Evolutionary conservation across 768 basidiomycete species (phyloP), one percentile per base, ranked within the genome.

Genomic region (Mycena floridula): DNA sequence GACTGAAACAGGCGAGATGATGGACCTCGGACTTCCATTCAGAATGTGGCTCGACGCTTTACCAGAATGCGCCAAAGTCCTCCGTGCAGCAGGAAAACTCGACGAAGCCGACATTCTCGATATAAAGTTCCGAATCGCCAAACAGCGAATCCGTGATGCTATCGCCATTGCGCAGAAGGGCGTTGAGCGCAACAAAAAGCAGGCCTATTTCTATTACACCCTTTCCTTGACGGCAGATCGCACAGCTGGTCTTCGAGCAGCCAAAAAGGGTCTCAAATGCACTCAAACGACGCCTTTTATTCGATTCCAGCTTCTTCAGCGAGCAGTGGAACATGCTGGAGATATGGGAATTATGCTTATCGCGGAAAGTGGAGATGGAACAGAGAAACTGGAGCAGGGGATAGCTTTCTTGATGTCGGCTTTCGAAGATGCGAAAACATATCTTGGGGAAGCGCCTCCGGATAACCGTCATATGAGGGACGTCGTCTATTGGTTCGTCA

Each of bases 251-350:
- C 63, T 85, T 21, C 71, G 77, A 7, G 77, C 72, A 1, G 75
- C 79, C 48, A 83, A 84, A 67, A 78, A 84, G 54, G 82, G 82
- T 1, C 49, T 84, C 52, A 81, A 78, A 54, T 74, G 77, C 63
- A 69, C 68, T 47, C 56, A 65, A 13, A 70, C 67, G 12, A 72
- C 79, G 12, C 70, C 75, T 3, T 85, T 82, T 47, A 58, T 85
- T 5, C 70, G 69, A 35, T 73, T 70, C 45, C 72, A 72, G 55
- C 58, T 84, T 55, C 67, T 79, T 61, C 76, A 79, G 50, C 73
- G 82, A n/a, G 76, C 80, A 0, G 72, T 80, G 3, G 74, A 76
- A 51, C 77, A 79, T 50, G 79, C 82, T 1, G 74, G 73, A 1
- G 69, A 77, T 44, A 62, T 83, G 55, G 82, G 78, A 0, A 57